phyloP scores from a whole-genome alignment of 2,329 filamentous ascomycete species.

The Colletotrichum sp. region DNA sequence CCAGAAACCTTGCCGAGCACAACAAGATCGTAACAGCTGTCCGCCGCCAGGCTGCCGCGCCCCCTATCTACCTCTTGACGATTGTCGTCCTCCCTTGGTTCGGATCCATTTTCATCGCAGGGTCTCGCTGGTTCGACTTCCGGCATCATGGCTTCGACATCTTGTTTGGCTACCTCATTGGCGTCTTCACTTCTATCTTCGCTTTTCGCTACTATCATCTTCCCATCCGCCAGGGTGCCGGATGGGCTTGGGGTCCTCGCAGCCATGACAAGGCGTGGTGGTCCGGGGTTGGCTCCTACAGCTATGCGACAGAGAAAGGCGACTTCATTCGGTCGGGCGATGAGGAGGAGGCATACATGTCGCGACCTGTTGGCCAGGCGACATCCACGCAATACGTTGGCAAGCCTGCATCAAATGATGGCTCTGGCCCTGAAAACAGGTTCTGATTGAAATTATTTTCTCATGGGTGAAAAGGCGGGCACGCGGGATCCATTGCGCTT shows the following conservation, averaged over 20 bases:
- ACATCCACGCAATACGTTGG: conserved; percentile 8
- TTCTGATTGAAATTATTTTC: neutral
- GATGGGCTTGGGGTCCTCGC: conserved; percentile 89
- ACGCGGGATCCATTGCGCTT: neutral
- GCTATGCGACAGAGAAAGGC: conserved; percentile 54
- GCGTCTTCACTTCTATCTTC: conserved; percentile 72
- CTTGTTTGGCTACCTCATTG: conserved; percentile 82
- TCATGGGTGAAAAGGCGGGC: neutral
- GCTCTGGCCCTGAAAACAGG: neutral
- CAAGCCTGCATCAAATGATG: conserved; percentile 8
- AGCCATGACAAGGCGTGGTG: conserved; percentile 78
- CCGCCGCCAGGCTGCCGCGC: conserved; percentile 79
- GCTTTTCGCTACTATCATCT: conserved; percentile 88
- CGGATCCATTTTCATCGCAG: conserved; percentile 79
- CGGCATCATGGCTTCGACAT: conserved; percentile 94
- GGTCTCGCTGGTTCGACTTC: conserved; percentile 86
- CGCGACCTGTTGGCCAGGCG: neutral
- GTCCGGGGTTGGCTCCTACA: conserved; percentile 70
- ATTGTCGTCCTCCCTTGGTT: conserved; percentile 75
- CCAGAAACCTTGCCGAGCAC: conserved; percentile 36
- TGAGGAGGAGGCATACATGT: conserved; percentile 32
- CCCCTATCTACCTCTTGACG: conserved; percentile 79
- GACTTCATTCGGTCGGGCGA: conserved; percentile 28
- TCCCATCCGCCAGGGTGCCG: conserved; percentile 77
- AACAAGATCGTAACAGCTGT: conserved; percentile 53